These are phyloP conservation scores for Tolypocladium ophioglossoides DNA, from an alignment of 2,329 filamentous ascomycete species.

Conservation along the genomic window DNA sequence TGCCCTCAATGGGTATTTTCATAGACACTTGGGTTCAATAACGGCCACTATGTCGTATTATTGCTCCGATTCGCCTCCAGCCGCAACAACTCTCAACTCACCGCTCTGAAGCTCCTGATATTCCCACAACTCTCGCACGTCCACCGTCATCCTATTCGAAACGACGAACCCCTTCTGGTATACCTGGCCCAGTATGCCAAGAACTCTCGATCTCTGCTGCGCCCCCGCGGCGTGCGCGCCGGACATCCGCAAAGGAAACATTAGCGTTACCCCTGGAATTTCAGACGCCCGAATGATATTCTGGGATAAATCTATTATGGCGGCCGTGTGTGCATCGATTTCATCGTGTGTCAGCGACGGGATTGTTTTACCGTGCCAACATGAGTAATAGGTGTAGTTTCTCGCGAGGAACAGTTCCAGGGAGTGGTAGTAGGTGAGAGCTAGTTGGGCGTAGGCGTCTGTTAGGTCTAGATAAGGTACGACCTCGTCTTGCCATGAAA, in stretches of 20 bases:
- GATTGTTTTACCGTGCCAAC: constrained; percentile 5
- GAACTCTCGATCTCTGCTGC: neutral
- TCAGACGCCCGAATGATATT: neutral
- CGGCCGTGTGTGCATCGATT: neutral
- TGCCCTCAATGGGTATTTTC: too few relatives aligned
- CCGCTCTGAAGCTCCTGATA: neutral
- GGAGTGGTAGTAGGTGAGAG: constrained; percentile 7
- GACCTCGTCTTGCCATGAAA: neutral
- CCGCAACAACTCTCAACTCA: neutral
- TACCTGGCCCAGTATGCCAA: constrained; percentile 5
- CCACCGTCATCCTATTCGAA: constrained; percentile 9
- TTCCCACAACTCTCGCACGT: constrained; percentile 12
- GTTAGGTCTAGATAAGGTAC: fast-evolving
- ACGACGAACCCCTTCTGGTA: constrained; percentile 12
- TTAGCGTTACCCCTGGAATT: constrained; percentile 8
- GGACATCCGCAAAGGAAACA: constrained; percentile 15
- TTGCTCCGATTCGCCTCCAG: neutral
- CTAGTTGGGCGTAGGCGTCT: constrained; percentile 3
- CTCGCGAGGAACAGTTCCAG: constrained; percentile 10
- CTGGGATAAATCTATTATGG: neutral
- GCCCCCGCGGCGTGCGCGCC: constrained; percentile 2
- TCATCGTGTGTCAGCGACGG: constrained; percentile 4
- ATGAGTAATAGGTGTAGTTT: constrained; percentile 13
- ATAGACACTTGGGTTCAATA: too few relatives aligned
- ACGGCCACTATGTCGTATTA: too few relatives aligned